Evolutionary conservation across 306 rosid species (phyloP), one percentile per base, ranked within the genome.

Genomic region (Aeschynomene evenia): DNA sequence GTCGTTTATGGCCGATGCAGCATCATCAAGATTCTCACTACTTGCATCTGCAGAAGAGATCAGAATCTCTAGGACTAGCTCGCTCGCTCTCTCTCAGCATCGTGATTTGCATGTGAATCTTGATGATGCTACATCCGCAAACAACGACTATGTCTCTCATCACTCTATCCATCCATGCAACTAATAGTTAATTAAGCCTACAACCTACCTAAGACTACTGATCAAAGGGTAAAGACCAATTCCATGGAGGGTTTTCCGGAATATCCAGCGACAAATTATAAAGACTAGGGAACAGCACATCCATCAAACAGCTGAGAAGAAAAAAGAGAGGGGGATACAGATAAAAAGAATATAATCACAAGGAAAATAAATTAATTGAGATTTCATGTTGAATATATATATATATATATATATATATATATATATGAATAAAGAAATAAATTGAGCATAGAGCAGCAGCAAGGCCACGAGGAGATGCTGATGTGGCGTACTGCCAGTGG

Each of bases 1-100:
- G 96, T 73, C 88, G 82, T 88, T 83, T 68, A 85, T 87, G 85
- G 97, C 96, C 49, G 95, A 88, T 90, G 98, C 97, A 90, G 97
- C 98, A 94, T 94, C 98, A 94, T 94, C 98, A 90, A 94, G 98
- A 94, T 90, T 94, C 98, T 88, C 97, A 90, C 40, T 70, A 68
- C 71, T n/a, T n/a, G n/a, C n/a, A n/a, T n/a, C n/a, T n/a, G n/a
- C n/a, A n/a, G n/a, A n/a, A n/a, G n/a, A n/a, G n/a, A n/a, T n/a
- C n/a, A n/a, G n/a, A n/a, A n/a, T n/a, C n/a, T n/a, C n/a, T n/a
- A n/a, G n/a, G n/a, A n/a, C n/a, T n/a, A n/a, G n/a, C n/a, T n/a
- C n/a, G n/a, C n/a, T n/a, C n/a, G n/a, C n/a, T n/a, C n/a, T n/a
- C n/a, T n/a, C n/a, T n/a, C n/a, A n/a, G n/a, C n/a, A n/a, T n/a